Evolutionary conservation across 2,329 filamentous ascomycete genomes (phyloP).

Genomic region (Aspergillus sp.): DNA sequence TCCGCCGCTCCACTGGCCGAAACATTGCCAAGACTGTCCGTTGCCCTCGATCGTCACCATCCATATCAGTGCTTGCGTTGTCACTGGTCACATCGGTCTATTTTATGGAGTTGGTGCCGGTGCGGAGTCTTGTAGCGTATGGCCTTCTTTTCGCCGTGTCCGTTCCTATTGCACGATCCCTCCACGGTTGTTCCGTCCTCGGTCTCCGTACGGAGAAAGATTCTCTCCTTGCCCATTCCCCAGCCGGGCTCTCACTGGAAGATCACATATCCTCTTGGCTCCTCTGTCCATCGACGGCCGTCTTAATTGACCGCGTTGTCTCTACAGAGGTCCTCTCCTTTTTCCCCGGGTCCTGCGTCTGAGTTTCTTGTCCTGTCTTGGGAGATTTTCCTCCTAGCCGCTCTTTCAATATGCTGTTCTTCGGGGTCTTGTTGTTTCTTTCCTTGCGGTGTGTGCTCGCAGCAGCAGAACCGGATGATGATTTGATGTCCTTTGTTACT

Average conservation of each 20-base stretch:
- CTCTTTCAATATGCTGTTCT: constrained; percentile 29
- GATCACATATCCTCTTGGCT: background rate
- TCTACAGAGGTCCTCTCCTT: constrained; percentile 1
- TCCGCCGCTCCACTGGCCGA: constrained; percentile 19
- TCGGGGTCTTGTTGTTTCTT: constrained; percentile 24
- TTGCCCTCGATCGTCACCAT: constrained; percentile 18
- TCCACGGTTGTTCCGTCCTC: background rate
- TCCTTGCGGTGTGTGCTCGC: constrained; percentile 22
- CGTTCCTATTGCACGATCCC: constrained; percentile 1
- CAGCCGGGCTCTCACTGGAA: background rate
- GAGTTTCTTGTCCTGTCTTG: constrained; percentile 8
- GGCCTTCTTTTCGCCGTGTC: constrained; percentile 8
- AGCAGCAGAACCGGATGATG: constrained; percentile 27
- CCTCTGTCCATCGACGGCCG: constrained; percentile 5
- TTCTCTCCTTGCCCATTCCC: background rate
- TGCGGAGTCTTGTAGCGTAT: constrained; percentile 10
- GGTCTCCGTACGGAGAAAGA: background rate
- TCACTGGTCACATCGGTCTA: constrained; percentile 12
- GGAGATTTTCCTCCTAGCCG: constrained; percentile 27
- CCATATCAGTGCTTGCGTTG: constrained; percentile 23
- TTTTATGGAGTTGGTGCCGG: constrained; percentile 9
- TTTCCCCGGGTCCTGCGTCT: background rate
- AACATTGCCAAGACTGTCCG: constrained; percentile 25
- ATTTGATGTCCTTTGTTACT: constrained; percentile 36
- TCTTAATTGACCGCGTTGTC: constrained; percentile 7